Conservation (phyloP, 371 early-diverging fungal species). For the Blyttiomyces sp. region DNA sequence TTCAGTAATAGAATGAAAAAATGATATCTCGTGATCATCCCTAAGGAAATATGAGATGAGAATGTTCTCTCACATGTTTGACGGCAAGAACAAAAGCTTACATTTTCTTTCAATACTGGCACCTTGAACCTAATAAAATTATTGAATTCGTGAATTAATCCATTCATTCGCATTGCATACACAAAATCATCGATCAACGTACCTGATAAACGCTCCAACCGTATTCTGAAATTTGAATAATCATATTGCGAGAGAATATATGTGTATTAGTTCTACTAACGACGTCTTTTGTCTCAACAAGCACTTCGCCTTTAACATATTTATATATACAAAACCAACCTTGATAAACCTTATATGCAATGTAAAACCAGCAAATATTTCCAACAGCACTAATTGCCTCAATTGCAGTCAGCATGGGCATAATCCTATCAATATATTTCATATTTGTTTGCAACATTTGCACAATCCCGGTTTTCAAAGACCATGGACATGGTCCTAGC, state of each 20-base stretch:
- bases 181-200: no score
- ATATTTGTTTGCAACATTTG: neutral
- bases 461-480: neutral
- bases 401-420: constrained; percentile 5
- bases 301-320: no score
- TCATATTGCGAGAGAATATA: neutral
- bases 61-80: neutral
- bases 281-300: no score
- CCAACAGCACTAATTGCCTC: constrained; percentile 11
- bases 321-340: no score
- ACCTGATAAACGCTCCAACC: constrained; percentile 22
- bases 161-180: no score
- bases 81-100: neutral
- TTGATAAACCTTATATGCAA: constrained; percentile 19
- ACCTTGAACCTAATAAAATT: no score
- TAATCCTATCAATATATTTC: neutral
- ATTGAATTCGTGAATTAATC: no score
- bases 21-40: constrained; percentile 21
- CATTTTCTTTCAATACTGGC: constrained; percentile 16
- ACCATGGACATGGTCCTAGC: constrained; percentile 12
- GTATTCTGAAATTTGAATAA: constrained; percentile 8
- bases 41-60: neutral
- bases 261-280: no score
- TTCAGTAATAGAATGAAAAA: constrained; percentile 21
- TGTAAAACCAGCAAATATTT: constrained; percentile 2